Base-by-base conservation (phyloP, 2,329 filamentous ascomycete species). In the Verticillium isaacii region DNA sequence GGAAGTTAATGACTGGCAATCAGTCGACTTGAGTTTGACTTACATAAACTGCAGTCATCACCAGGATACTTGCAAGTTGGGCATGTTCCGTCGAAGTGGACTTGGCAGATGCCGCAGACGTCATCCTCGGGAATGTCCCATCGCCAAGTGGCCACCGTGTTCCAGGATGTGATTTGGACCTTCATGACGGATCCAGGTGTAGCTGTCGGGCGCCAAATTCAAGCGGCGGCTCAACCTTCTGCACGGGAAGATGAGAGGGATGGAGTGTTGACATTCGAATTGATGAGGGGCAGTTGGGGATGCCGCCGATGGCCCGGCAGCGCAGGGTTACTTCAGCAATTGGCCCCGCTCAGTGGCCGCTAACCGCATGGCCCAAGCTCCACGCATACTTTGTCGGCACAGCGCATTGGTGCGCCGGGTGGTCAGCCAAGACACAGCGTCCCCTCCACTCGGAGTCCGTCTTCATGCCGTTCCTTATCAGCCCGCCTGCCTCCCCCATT, bases 121-220 rank as follows among this genome's bases (percentile, higher is more conserved):
- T 99, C 94, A 78, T 97, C 94, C 70, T 97, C 93, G 29, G 94
- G 93, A 71, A 98, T 91, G 74, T 98, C 92, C 95, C 95, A 99
- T 66, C 92, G 89, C 95, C 95, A 99, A 61, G 93, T 94, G 19
- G 95, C 95, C 65, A 99, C 92, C 4, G 93, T 91, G 71, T 95
- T 90, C 92, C 94, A 98, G 73, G 92, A 86, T 71, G 89, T 91
- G 77, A 98, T 95, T 57, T 88, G 95, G 80, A 98, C 92, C 78
- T 97, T 98, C 95, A 99, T 99, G 45, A 12, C 19, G 45, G 12
- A 23, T 23, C 45, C 7, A 23, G 45, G 19, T 23, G 19, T 12
- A 12, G n/a, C 17, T 41, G 12, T 23, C n/a, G 8, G 23, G 19
- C 23, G 19, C 19, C 45, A 52, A 12, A 52, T 7, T 2, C 36